Evolutionary conservation across 345 rosid species (phyloP), one percentile per base, ranked within the genome.

Genomic region (Murraya paniculata): DNA sequence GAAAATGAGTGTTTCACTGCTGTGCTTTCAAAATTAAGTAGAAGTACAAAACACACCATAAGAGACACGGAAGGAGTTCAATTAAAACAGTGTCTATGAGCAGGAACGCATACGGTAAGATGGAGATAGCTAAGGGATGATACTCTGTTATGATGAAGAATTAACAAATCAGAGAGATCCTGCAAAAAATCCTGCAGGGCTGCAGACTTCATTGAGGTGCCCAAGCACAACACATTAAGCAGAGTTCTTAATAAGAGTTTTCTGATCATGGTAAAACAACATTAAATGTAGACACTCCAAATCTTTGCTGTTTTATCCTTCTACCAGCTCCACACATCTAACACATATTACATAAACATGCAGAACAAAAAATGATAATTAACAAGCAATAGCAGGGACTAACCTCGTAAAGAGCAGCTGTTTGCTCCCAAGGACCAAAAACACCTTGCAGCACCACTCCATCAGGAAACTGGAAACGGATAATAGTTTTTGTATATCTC

Each of bases 391-490:
- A 14, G 4, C 65, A 64, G 55, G 45, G 30, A 81, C 85, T 61
- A 58, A 93, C 99, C 98, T 92, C 91, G 45, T 96, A 96, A 31
- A 94, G 91, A 76, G 93, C 83, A 85, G 78, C 82, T 13, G 99
- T 96, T 64, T 84, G 84, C 84, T 96, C 98, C 97, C 93, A 89
- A 66, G 99, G 98, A 69, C 91, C 88, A 82, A 96, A 96, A 75
- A 88, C 85, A 50, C 95, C 99, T 81, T 94, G 99, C 77, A 96
- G 95, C 68, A 94, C 96, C 78, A 92, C 93, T 14, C 95, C 97
- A 9, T 96, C 99, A 1, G 97, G 99, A 80, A 96, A 96, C 80
- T 96, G 99, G 59, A 94, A 71, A 56, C 97, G 93, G 65, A 96
- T 90, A 30, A 96, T 68, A 38, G 92, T 82, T 81, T 89, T 89